phyloP scores from a whole-genome alignment of 495 filamentous ascomycete species.

The Thozetella sp. region DNA sequence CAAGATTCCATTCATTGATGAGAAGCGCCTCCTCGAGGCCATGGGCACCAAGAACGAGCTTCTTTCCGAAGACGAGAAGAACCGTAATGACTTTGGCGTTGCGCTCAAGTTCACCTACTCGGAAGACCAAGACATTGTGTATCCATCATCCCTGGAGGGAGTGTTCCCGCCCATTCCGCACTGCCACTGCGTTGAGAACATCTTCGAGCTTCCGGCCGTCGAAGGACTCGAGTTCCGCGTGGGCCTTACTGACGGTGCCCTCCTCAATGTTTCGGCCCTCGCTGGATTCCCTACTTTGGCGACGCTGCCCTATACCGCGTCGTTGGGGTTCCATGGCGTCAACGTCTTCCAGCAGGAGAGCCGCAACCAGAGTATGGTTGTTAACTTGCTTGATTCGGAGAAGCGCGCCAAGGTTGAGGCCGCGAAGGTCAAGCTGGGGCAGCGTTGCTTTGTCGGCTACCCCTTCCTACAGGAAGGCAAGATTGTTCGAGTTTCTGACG shows the following conservation, averaged over 20 bases:
- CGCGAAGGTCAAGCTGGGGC: constrained; percentile 79
- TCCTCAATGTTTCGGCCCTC: constrained; percentile 76
- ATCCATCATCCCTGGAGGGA: constrained; percentile 83
- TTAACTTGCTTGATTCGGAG: constrained; percentile 79
- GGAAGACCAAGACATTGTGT: constrained; percentile 71
- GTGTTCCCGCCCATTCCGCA: constrained; percentile 88
- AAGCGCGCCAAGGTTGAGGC: constrained; percentile 66
- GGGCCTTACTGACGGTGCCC: constrained; percentile 85
- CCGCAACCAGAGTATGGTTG: constrained; percentile 94
- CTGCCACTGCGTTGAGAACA: constrained; percentile 91
- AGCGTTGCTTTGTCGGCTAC: constrained; percentile 90
- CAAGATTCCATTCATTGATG: constrained; percentile 98
- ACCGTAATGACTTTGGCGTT: constrained; percentile 88
- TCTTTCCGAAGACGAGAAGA: constrained; percentile 74
- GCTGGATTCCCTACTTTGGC: constrained; percentile 93
- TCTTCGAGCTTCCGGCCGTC: constrained; percentile 90
- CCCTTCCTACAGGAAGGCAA: constrained; percentile 95
- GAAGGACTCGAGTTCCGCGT: constrained; percentile 87
- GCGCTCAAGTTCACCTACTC: constrained; percentile 91
- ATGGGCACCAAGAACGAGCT: constrained; percentile 82
- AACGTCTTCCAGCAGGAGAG: constrained; percentile 97
- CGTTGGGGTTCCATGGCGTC: constrained; percentile 86
- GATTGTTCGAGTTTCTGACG: constrained; percentile 85
- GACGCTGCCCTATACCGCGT: constrained; percentile 76
- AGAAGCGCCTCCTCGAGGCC: constrained; percentile 77